Conservation (phyloP, 2,329 filamentous ascomycete genomes). For the Colletotrichum chlorophyti region DNA sequence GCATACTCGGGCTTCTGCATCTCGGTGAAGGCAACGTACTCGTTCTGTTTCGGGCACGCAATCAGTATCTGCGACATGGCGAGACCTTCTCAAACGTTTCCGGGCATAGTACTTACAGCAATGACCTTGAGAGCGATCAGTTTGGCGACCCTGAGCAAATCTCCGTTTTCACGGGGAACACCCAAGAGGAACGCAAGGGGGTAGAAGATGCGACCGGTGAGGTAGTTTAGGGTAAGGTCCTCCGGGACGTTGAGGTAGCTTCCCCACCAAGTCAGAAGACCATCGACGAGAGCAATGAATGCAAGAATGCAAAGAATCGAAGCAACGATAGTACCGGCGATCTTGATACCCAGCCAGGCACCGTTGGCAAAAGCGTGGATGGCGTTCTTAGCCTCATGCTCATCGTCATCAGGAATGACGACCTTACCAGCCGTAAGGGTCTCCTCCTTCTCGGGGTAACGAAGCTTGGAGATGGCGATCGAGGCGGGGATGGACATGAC, state of each 20-base stretch:
- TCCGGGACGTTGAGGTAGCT: slow-evolving; percentile 76
- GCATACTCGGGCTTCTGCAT: slow-evolving; percentile 58
- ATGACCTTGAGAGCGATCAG: slow-evolving; percentile 88
- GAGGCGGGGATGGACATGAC: slow-evolving; percentile 97
- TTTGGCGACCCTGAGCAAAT: slow-evolving; percentile 75
- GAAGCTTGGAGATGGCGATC: slow-evolving; percentile 86
- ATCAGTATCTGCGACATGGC: slow-evolving; percentile 35
- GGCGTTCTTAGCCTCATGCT: slow-evolving; percentile 78
- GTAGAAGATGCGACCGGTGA: slow-evolving; percentile 80
- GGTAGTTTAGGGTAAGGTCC: slow-evolving; percentile 75
- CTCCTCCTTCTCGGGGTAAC: slow-evolving; percentile 88
- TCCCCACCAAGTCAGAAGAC: slow-evolving; percentile 84
- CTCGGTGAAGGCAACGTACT: slow-evolving; percentile 77
- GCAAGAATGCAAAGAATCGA: slow-evolving; percentile 86
- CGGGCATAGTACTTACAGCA: slow-evolving; percentile 52
- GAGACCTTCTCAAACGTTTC: background rate
- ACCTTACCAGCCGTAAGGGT: slow-evolving; percentile 83
- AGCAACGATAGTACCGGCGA: slow-evolving; percentile 81
- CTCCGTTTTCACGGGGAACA: slow-evolving; percentile 67
- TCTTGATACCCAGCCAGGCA: slow-evolving; percentile 85
- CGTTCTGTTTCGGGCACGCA: slow-evolving; percentile 60
- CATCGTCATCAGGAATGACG: slow-evolving; percentile 80
- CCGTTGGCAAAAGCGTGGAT: slow-evolving; percentile 87
- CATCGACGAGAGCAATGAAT: slow-evolving; percentile 76
- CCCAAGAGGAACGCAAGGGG: slow-evolving; percentile 83